Evolutionary conservation across 2,329 filamentous ascomycete genomes (phyloP), one percentile per base, ranked within the genome.

Genomic region (Ceratocystis cacaofunesta): DNA sequence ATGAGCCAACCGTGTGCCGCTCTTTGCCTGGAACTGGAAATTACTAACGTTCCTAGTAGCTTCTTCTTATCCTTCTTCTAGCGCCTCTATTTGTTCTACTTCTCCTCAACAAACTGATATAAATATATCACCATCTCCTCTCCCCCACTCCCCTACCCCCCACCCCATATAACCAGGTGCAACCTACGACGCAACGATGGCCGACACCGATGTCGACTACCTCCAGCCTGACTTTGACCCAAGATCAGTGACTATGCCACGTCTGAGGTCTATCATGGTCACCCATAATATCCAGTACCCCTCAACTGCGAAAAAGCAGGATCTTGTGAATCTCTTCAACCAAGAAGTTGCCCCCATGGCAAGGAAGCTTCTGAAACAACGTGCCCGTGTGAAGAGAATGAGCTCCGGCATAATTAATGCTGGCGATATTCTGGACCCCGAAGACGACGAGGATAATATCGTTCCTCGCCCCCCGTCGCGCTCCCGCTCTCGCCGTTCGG

Each of bases 191-290:
- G 19, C 61, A 55, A 75, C 63, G 69, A 86, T 86, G 84, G 81
- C 82, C 32, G 84, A 87, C 71, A 78, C 84, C 69, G 89, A 92
- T 70, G 76, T 87, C 70, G 88, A 90, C 70, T 99, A 97, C 74
- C 85, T 97, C 41, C 85, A 92, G 72, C 82, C 89, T 65, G 89
- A 84, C 71, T 97, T 96, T 74, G 90, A 99, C 74, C 85, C 94
- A 22, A 81, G 82, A 72, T 84, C 82, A 69, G 83, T 97, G 69
- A 97, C 91, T 1, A 85, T 97, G 62, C 91, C 94, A 32, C 88
- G 88, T 58, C 80, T 99, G 70, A 89, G 94, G 71, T 92, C 89
- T 61, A 95, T 97, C 69, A 84, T 99, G 66, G 89, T 97, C 71
- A 88, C 85, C 69, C 90, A 99, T 77, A 88, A 91, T 73, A 79